These are phyloP conservation scores for Pseudogymnoascus sp. DNA, from an alignment of 2,329 filamentous ascomycete species.

Conservation along the genomic window DNA sequence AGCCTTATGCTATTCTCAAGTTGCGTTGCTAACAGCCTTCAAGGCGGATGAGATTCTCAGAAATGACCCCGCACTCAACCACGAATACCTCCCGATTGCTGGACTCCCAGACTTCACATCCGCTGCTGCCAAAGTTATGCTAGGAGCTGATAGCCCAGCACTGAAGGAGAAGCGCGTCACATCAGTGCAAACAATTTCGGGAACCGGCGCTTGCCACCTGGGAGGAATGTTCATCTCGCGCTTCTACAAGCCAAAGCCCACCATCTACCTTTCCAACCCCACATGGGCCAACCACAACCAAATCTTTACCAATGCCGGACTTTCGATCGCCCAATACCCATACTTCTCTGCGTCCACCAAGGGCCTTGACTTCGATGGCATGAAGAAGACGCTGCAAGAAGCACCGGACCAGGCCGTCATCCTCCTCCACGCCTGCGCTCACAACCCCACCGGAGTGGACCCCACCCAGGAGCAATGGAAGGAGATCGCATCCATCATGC, in stretches of 20 bases:
- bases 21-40: slow-evolving; percentile 8
- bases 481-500: slow-evolving; percentile 71
- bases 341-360: slow-evolving; percentile 89
- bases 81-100: slow-evolving; percentile 96
- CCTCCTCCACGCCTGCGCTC: slow-evolving; percentile 88
- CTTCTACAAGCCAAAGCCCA: slow-evolving; percentile 71
- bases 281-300: slow-evolving; percentile 99
- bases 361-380: slow-evolving; percentile 85
- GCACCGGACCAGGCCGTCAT: slow-evolving; percentile 78
- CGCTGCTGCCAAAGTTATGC: slow-evolving; percentile 83
- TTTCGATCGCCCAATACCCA: slow-evolving; percentile 74
- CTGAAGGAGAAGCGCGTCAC: slow-evolving; percentile 72
- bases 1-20: background rate
- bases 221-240: slow-evolving; percentile 88
- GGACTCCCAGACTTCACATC: slow-evolving; percentile 78
- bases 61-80: slow-evolving; percentile 83
- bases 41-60: slow-evolving; percentile 87
- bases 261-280: slow-evolving; percentile 85
- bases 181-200: slow-evolving; percentile 91
- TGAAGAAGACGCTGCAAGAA: slow-evolving; percentile 60
- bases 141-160: slow-evolving; percentile 71
- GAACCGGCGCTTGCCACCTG: slow-evolving; percentile 89
- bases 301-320: slow-evolving; percentile 86
- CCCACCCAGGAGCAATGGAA: slow-evolving; percentile 92
- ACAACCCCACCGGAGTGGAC: slow-evolving; percentile 97